Evolutionary conservation across 345 rosid species (phyloP), one percentile per base, ranked within the genome.

Genomic region (Microcos paniculata): DNA sequence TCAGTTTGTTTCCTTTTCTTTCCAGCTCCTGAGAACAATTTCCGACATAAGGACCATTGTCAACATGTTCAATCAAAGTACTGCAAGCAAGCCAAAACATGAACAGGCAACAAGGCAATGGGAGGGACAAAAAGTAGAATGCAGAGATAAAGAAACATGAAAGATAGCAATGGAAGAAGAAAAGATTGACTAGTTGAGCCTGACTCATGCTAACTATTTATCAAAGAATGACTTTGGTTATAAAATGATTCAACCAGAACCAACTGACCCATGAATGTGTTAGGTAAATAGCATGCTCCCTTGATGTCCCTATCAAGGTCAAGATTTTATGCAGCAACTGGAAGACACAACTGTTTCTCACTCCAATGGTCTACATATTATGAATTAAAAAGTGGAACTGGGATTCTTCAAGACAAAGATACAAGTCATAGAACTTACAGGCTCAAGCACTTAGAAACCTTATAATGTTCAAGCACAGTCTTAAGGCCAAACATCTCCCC

Each of bases 1-100:
- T 69, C 78, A 73, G 53, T 59, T 64, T 56, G 68, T 38, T 63
- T 73, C 72, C 82, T 81, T 81, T 82, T 85, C 85, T 74, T 85
- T 62, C 26, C 73, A 66, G 61, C 40, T 53, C 89, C 91, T 85
- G 74, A 38, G 43, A 30, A n/a, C 19, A 62, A 51, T 30, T 58
- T 35, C 30, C 1, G 64, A 28, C 40, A 31, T 46, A 40, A 38
- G 8, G 21, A 62, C 14, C 14, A 18, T 30, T n/a, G 43, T 62
- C 15, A 62, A 7, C 10, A 8, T 13, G 21, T 38, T 21, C 57
- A 18, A 30, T 11, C 45, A 73, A 45, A 35, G 16, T 18, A 12
- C n/a, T 52, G 46, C 24, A 23, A 46, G 35, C 23, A 28, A 51
- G 5, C 19, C n/a, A n/a, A 31, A 56, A 43, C 12, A 56, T 14